These are phyloP conservation scores for Moelleriella libera DNA, from an alignment of 2,329 filamentous ascomycete genomes.

Conservation along the genomic window DNA sequence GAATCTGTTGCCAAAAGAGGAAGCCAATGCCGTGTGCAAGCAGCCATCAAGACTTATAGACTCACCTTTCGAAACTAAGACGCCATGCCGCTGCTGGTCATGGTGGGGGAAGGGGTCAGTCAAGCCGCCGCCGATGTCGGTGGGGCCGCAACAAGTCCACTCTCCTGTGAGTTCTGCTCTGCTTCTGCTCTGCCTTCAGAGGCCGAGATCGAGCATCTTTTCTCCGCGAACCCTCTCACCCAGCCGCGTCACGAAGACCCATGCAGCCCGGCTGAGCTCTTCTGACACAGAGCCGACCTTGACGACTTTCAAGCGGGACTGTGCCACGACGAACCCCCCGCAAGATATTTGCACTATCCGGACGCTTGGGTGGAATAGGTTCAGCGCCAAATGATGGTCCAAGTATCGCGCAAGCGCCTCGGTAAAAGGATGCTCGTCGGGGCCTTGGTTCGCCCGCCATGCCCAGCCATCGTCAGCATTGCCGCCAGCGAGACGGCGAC, in stretches of 20 bases:
- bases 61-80: background rate
- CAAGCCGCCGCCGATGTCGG: constrained; percentile 1
- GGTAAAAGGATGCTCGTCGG: constrained; percentile 25
- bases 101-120: background rate
- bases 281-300: constrained; percentile 15
- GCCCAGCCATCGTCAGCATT: constrained; percentile 38
- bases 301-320: constrained; percentile 34
- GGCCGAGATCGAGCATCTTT: constrained; percentile 3
- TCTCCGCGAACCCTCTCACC: constrained; percentile 18
- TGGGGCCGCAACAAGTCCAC: background rate
- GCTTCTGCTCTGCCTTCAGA: constrained; percentile 1
- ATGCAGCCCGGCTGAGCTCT: constrained; percentile 18
- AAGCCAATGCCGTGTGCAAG: background rate
- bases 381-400: constrained; percentile 35
- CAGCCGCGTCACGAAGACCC: constrained; percentile 22
- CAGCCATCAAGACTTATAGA: too few species aligned
- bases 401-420: constrained; percentile 35
- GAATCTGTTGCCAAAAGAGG: background rate
- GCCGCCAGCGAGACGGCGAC: constrained; percentile 30
- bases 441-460: constrained; percentile 22
- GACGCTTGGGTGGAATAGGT: constrained; percentile 42
- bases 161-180: too few species aligned
- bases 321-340: constrained; percentile 39
- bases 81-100: too few species aligned
- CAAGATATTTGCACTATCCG: constrained; percentile 38